Percentiles rank a stretch among this genome's conserved stretches.
phyloP scores from a whole-genome alignment of 2,329 filamentous ascomycete species.

The Calonectria pseudoturangicola region DNA sequence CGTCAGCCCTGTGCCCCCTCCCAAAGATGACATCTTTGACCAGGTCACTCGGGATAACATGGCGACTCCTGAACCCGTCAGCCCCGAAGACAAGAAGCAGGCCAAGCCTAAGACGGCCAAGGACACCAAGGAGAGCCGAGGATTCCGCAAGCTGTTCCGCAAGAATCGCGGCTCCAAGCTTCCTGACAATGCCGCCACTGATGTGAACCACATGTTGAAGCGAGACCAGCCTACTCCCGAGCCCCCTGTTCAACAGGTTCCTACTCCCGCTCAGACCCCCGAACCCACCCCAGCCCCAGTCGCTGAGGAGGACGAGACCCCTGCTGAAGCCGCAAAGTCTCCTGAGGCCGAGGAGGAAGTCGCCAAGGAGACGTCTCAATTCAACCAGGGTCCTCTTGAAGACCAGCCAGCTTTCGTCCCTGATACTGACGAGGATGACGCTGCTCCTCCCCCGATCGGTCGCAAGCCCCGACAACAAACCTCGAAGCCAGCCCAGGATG shows the following conservation, averaged over 20 bases:
- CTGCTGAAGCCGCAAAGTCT: constrained; percentile 39
- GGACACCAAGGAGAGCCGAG: constrained; percentile 67
- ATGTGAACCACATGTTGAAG: constrained; percentile 71
- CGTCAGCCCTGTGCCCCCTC: constrained; percentile 50
- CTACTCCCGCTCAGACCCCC: constrained; percentile 53
- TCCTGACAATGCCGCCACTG: constrained; percentile 71
- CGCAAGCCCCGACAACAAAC: constrained; percentile 59
- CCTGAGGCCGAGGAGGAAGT: constrained; percentile 46
- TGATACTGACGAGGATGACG: constrained; percentile 69
- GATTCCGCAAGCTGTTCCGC: constrained; percentile 80
- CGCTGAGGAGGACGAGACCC: constrained; percentile 16
- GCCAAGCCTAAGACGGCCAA: constrained; percentile 70
- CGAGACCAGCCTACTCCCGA: constrained; percentile 58
- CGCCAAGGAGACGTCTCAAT: constrained; percentile 68
- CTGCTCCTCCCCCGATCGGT: constrained; percentile 72
- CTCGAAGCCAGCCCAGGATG: constrained; percentile 52
- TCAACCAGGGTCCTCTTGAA: constrained; percentile 90
- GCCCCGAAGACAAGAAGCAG: constrained; percentile 64
- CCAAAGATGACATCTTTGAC: constrained; percentile 52
- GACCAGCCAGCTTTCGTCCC: constrained; percentile 92
- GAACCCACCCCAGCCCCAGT: constrained; percentile 55
- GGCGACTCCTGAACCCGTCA: constrained; percentile 56
- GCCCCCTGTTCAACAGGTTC: constrained; percentile 49
- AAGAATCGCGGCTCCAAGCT: constrained; percentile 77
- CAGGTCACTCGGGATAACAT: constrained; percentile 48